Conservation (phyloP, 208 protist genomes). For the Vickermania ingenoplastis region DNA sequence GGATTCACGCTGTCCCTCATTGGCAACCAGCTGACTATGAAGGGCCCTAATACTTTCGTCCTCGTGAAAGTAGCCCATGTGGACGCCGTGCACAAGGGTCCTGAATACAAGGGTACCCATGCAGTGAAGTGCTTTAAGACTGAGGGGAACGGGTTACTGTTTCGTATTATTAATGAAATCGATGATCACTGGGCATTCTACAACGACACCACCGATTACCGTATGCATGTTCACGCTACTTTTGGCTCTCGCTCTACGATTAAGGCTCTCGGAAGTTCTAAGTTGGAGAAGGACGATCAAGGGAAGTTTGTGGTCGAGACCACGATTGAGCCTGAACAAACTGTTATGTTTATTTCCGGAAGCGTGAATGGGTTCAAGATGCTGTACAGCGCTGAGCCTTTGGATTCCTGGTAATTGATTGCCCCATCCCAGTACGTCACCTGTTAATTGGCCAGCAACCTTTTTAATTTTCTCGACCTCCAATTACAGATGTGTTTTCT, state of each 20-base stretch:
- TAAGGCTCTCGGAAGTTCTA: conserved; percentile 27
- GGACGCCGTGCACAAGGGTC: conserved; percentile 19
- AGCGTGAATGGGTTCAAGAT: conserved; percentile 62
- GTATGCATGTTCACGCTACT: conserved; percentile 36
- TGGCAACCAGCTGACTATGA: conserved; percentile 28
- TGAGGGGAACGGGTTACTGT: conserved; percentile 55
- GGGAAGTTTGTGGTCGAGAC: conserved; percentile 34
- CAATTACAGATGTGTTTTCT: no score
- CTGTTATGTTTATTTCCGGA: conserved; percentile 66
- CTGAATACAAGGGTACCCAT: conserved; percentile 49
- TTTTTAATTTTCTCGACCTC: no score
- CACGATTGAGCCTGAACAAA: conserved; percentile 32
- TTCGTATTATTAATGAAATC: conserved; percentile 66
- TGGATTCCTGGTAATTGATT: conserved; percentile 4
- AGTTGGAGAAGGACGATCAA: conserved; percentile 22
- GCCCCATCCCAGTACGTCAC: no score
- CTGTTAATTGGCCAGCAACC: no score
- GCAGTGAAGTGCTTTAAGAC: conserved; percentile 57
- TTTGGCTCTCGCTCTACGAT: conserved; percentile 53
- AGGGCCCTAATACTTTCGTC: conserved; percentile 31
- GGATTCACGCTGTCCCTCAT: conserved; percentile 30
- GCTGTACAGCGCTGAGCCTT: conserved; percentile 38
- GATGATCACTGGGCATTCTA: conserved; percentile 73
- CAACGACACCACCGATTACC: conserved; percentile 61
- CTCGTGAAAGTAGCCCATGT: conserved; percentile 17